A percentile compares a stretch with the other conserved stretches of the same genome.
phyloP scores from a whole-genome alignment of 805 yeast species.

The Kazachstania africana region DNA sequence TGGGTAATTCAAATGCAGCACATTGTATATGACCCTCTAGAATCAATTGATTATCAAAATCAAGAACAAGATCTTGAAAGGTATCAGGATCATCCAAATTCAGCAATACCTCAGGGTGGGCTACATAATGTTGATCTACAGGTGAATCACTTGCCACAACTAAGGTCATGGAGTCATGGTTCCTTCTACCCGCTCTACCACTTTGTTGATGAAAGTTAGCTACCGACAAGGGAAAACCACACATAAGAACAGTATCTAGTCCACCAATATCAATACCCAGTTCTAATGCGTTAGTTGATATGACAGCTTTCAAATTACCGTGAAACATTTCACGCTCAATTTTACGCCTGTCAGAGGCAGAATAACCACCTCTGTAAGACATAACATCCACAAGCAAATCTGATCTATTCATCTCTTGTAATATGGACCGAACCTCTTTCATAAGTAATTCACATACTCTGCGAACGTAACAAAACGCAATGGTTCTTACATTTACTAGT shows the following conservation, averaged over 20 bases:
- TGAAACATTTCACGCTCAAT: conserved; percentile 86
- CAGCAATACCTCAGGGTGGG: conserved; percentile 30
- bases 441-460: conserved; percentile 76
- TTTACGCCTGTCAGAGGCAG: conserved; percentile 71
- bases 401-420: conserved; percentile 33
- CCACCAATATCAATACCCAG: conserved; percentile 92
- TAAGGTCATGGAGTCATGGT: conserved; percentile 72
- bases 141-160: conserved; percentile 77
- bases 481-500: conserved; percentile 55
- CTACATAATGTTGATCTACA: conserved; percentile 73
- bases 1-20: conserved; percentile 80
- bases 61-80: conserved; percentile 48
- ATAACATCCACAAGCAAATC: conserved; percentile 53
- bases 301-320: conserved; percentile 73
- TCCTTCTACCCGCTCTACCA: conserved; percentile 93
- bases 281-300: conserved; percentile 92
- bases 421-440: conserved; percentile 61
- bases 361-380: conserved; percentile 94
- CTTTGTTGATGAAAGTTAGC: conserved; percentile 89
- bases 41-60: conserved; percentile 48
- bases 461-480: conserved; percentile 83
- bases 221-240: conserved; percentile 85
- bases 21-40: conserved; percentile 83
- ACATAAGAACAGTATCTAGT: conserved; percentile 79
- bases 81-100: conserved; percentile 37